Evolutionary conservation across 805 yeast species (phyloP).

Genomic region (Sugiyamaella americana): DNA sequence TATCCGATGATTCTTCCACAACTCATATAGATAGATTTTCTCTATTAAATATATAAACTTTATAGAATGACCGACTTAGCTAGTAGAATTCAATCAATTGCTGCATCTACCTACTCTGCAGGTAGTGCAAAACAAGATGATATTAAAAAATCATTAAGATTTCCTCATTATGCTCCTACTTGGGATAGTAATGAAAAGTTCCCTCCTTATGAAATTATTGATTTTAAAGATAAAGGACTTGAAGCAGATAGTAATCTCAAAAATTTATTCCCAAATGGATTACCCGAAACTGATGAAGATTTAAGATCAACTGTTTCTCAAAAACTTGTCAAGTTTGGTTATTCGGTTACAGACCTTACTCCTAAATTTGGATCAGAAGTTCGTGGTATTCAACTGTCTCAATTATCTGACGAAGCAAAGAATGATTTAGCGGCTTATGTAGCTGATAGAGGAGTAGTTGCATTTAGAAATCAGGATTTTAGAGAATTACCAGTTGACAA

Average conservation of each 20-base stretch:
- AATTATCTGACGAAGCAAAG: slow-evolving; percentile 47
- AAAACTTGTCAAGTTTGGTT: slow-evolving; percentile 23
- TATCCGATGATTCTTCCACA: too few relatives aligned
- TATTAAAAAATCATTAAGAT: neutral
- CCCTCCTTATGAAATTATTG: slow-evolving; percentile 45
- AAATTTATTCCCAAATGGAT: slow-evolving; percentile 40
- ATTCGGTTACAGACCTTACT: slow-evolving; percentile 38
- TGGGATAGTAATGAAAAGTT: slow-evolving; percentile 55
- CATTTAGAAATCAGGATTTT: slow-evolving; percentile 67
- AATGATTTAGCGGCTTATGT: slow-evolving; percentile 65
- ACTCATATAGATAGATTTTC: too few relatives aligned
- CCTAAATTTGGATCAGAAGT: slow-evolving; percentile 70
- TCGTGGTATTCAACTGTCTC: slow-evolving; percentile 55
- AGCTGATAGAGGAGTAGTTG: slow-evolving; percentile 68
- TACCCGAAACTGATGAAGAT: slow-evolving; percentile 1
- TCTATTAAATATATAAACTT: neutral
- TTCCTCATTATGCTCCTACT: slow-evolving; percentile 57
- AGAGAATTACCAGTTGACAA: slow-evolving; percentile 33
- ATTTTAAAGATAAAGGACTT: slow-evolving; percentile 17
- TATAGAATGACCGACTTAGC: neutral
- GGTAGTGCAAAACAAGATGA: neutral
- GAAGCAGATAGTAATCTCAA: slow-evolving; percentile 51
- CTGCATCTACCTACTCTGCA: neutral
- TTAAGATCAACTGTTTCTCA: slow-evolving; percentile 6
- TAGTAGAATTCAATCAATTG: neutral